Conservation (phyloP, 1,284 basidiomycete species). For the Leccinum colubrinum region DNA sequence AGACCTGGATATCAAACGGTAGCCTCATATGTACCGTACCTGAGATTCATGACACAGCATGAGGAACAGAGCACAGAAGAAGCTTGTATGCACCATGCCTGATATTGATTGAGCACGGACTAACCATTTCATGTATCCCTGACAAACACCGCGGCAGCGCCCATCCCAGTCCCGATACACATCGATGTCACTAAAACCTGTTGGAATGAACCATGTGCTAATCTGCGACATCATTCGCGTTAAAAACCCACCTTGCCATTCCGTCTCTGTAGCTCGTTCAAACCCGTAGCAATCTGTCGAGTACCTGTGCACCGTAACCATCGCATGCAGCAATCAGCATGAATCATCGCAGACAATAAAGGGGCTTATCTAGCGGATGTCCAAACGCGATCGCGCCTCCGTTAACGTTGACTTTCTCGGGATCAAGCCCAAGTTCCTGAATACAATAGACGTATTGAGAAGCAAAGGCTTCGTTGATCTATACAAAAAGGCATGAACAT, state of each 20-base stretch:
- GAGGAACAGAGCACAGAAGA: neutral
- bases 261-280: slow-evolving; percentile 78
- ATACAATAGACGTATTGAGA: slow-evolving; percentile 86
- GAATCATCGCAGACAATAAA: slow-evolving; percentile 2
- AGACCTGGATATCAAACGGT: neutral
- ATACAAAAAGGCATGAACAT: neutral
- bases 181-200: slow-evolving; percentile 81
- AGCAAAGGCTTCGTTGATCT: slow-evolving; percentile 93
- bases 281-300: slow-evolving; percentile 84
- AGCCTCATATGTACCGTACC: neutral
- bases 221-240: neutral
- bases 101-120: neutral
- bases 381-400: slow-evolving; percentile 91
- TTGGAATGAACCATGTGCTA: neutral
- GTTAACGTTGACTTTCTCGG: slow-evolving; percentile 81
- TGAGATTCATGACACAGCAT: neutral
- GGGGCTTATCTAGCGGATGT: slow-evolving; percentile 77
- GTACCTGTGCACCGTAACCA: slow-evolving; percentile 79
- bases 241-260: slow-evolving; percentile 62
- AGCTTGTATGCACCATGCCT: neutral
- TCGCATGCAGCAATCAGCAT: slow-evolving; percentile 28
- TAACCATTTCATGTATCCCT: slow-evolving; percentile 39
- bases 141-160: slow-evolving; percentile 76
- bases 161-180: slow-evolving; percentile 89
- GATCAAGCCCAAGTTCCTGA: slow-evolving; percentile 68